phyloP scores from a whole-genome alignment of 1,139 yeast species.

The Taphrina deformans region DNA sequence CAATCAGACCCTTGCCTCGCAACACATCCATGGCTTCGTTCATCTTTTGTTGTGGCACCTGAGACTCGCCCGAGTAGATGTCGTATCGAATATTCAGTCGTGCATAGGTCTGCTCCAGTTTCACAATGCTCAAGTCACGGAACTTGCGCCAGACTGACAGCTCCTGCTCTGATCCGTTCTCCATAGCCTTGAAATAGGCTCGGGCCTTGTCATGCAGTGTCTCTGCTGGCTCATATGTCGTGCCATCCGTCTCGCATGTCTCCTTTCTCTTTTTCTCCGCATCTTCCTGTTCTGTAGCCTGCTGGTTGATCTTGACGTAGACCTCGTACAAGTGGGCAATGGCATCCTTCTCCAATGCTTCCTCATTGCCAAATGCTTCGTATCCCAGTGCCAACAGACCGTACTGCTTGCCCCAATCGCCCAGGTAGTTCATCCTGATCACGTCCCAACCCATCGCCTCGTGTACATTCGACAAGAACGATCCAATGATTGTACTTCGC shows the following conservation, averaged over 20 bases:
- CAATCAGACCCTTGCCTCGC: conserved; percentile 67
- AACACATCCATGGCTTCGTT: conserved; percentile 62
- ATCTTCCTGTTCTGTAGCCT: conserved; percentile 33
- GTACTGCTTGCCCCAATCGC: conserved; percentile 99
- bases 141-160: conserved; percentile 79
- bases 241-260: conserved; percentile 31
- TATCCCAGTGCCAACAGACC: conserved; percentile 85
- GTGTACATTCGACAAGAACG: conserved; percentile 86
- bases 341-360: conserved; percentile 70
- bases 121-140: conserved; percentile 84
- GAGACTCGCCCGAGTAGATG: conserved; percentile 92
- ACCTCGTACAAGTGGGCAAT: conserved; percentile 93
- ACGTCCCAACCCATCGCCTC: conserved; percentile 92
- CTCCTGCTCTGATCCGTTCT: conserved; percentile 84
- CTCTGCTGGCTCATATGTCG: conserved; percentile 34
- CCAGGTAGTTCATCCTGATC: conserved; percentile 84
- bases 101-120: conserved; percentile 82
- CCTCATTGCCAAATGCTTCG: conserved; percentile 78
- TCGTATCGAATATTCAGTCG: conserved; percentile 88
- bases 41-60: conserved; percentile 76
- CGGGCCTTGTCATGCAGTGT: conserved; percentile 58
- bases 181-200: conserved; percentile 85
- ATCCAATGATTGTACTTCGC: conserved; percentile 97
- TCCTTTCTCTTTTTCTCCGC: conserved; percentile 32
- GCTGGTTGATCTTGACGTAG: conserved; percentile 82